Evolutionary conservation across 2,329 filamentous ascomycete species (phyloP).

Genomic region (Proliferodiscus dingleyae): DNA sequence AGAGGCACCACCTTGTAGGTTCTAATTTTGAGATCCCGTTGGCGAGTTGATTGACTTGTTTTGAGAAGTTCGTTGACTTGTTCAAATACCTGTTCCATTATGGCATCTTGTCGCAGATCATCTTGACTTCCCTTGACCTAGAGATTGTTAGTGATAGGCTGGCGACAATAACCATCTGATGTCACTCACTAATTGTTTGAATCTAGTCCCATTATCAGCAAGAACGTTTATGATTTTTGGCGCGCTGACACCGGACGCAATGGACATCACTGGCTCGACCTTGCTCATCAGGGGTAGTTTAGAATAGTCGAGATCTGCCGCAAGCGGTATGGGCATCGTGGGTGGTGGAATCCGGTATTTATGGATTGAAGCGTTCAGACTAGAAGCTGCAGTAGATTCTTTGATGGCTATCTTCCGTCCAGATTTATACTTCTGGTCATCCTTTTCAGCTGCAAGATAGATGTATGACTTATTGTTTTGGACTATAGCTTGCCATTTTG

Average conservation of each 20-base stretch:
- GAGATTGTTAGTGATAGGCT: constrained; percentile 18
- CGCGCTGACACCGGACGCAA: constrained; percentile 85
- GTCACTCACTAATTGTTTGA: constrained; percentile 70
- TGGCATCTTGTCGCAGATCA: constrained; percentile 93
- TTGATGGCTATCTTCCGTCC: constrained; percentile 60
- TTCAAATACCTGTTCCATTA: constrained; percentile 98
- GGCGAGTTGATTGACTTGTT: constrained; percentile 79
- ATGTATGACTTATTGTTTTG: constrained; percentile 66
- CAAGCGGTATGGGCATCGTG: constrained; percentile 78
- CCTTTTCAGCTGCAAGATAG: constrained; percentile 58
- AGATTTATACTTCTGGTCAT: constrained; percentile 61
- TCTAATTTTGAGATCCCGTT: constrained; percentile 82
- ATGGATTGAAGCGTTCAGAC: constrained; percentile 57
- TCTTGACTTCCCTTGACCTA: constrained; percentile 91
- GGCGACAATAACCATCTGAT: neutral
- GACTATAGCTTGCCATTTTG: constrained; percentile 67
- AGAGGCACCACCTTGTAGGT: constrained; percentile 97
- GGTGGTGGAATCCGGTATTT: constrained; percentile 76
- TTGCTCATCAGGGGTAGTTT: constrained; percentile 67
- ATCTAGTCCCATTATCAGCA: constrained; percentile 70
- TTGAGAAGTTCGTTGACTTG: constrained; percentile 88
- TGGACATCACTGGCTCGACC: constrained; percentile 71
- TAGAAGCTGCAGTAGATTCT: constrained; percentile 57
- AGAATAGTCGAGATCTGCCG: constrained; percentile 68
- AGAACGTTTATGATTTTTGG: constrained; percentile 88